phyloP scores from a whole-genome alignment of 2,329 filamentous ascomycete genomes.

The Dactylonectria macrodidyma region DNA sequence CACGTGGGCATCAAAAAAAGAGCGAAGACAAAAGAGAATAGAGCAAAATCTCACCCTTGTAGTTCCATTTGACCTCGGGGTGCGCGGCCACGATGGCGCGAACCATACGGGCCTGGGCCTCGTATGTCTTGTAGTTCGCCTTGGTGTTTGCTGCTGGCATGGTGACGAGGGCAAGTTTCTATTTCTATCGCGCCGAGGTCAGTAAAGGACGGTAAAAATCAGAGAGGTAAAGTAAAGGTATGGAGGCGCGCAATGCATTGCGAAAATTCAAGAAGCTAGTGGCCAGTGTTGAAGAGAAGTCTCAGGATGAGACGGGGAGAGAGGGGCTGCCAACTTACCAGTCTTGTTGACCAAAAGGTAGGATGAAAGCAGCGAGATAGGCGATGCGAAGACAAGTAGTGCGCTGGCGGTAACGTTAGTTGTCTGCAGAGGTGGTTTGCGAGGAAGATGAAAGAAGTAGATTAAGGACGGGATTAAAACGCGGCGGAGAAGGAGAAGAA shows the following conservation, averaged over 20 bases:
- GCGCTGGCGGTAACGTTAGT: slow-evolving; percentile 2
- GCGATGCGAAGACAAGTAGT: not conserved
- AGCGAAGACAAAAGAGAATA: slow-evolving; percentile 25
- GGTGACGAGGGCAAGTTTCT: slow-evolving; percentile 2
- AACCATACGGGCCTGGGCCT: slow-evolving; percentile 72
- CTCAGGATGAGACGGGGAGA: not conserved
- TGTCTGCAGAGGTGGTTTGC: not conserved
- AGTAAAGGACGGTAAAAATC: not conserved
- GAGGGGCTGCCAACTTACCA: not conserved
- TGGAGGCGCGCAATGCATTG: no score
- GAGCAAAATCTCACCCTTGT: slow-evolving; percentile 66
- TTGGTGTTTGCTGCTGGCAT: slow-evolving; percentile 62
- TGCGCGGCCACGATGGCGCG: slow-evolving; percentile 73
- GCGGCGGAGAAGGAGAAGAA: not conserved
- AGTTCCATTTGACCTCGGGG: slow-evolving; percentile 69
- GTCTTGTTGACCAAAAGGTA: not conserved
- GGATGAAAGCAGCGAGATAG: not conserved
- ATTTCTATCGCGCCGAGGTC: not conserved
- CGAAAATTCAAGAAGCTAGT: no score
- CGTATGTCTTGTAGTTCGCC: slow-evolving; percentile 73
- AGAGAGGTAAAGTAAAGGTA: not conserved
- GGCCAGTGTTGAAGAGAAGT: not conserved
- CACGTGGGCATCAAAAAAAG: not conserved
- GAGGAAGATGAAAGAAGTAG: not conserved
- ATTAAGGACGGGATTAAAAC: not conserved